phyloP scores from a whole-genome alignment of 2,329 filamentous ascomycete species.

The Plectosphaerella cucumerina region DNA sequence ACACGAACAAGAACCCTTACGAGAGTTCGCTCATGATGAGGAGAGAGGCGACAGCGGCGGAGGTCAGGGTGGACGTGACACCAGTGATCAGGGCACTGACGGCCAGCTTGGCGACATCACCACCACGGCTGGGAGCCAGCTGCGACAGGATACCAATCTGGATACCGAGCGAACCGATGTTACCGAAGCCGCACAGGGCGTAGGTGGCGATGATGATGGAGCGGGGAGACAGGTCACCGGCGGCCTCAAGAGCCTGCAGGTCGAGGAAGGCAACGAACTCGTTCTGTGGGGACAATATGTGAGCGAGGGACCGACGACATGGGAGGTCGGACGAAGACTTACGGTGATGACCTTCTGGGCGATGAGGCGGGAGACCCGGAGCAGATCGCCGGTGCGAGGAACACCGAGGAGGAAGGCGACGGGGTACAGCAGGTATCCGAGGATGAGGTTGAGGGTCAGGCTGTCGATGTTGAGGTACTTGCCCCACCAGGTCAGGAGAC shows the following conservation, averaged over 20 bases:
- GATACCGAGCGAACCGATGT: conserved; percentile 82
- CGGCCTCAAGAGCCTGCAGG: conserved; percentile 28
- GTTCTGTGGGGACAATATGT: conserved; percentile 42
- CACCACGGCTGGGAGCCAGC: conserved; percentile 68
- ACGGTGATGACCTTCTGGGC: conserved; percentile 77
- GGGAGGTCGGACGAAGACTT: conserved; percentile 22
- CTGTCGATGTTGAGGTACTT: conserved; percentile 69
- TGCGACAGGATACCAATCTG: conserved; percentile 86
- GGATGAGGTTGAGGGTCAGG: conserved; percentile 67
- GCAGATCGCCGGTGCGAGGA: conserved; percentile 56
- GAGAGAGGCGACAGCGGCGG: conserved; percentile 73
- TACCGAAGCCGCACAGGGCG: conserved; percentile 78
- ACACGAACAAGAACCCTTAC: too few species aligned
- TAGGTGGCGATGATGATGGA: conserved; percentile 82
- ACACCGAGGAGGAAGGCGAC: conserved; percentile 80
- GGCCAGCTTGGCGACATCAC: conserved; percentile 72
- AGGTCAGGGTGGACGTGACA: conserved; percentile 73
- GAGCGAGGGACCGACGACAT: neutral
- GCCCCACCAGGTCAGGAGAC: conserved; percentile 79
- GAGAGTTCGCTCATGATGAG: conserved; percentile 42
- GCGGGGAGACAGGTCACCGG: conserved; percentile 56
- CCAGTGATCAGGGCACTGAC: conserved; percentile 74
- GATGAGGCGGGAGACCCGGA: conserved; percentile 73
- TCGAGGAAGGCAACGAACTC: conserved; percentile 73
- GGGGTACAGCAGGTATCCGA: conserved; percentile 75